A percentile compares a stretch with the other conserved stretches of the same genome.
Conservation (phyloP, 495 filamentous ascomycete genomes). For the Talaromyces adpressus region DNA sequence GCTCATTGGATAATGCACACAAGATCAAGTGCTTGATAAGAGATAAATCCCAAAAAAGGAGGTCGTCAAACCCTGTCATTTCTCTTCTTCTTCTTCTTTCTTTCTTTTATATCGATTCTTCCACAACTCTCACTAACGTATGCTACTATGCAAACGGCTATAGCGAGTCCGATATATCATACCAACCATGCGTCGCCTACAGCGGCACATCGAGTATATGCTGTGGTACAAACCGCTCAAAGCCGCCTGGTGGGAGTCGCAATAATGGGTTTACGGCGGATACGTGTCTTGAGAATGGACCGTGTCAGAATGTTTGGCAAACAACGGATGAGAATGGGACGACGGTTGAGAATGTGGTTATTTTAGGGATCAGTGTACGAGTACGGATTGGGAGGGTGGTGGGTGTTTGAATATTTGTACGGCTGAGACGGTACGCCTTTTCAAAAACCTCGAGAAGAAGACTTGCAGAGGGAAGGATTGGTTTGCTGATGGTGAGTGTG, state of each 20-base stretch:
- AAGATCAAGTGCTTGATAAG: neutral
- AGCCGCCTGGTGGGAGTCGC: constrained; percentile 7
- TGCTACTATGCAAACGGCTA: neutral
- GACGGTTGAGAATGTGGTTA: constrained; percentile 2
- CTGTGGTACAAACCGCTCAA: constrained; percentile 13
- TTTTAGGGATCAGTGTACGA: constrained; percentile 13
- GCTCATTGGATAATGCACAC: neutral
- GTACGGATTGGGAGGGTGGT: constrained; percentile 5
- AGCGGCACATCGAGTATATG: constrained; percentile 10
- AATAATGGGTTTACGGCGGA: constrained; percentile 10
- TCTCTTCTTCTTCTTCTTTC: neutral
- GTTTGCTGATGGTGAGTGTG: too few relatives aligned
- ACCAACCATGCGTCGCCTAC: constrained; percentile 8
- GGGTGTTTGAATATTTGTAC: constrained; percentile 12
- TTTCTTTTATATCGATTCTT: neutral
- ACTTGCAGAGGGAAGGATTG: too few relatives aligned
- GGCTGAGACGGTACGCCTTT: neutral
- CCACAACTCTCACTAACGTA: neutral
- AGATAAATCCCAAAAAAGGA: neutral
- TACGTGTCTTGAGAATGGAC: constrained; percentile 11
- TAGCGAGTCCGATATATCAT: neutral
- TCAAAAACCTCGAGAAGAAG: too few relatives aligned
- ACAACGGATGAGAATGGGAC: neutral
- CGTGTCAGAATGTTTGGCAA: constrained; percentile 1
- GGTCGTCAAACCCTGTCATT: neutral